phyloP scores from a whole-genome alignment of 2,329 filamentous ascomycete species.

The Scedosporium dehoogii region DNA sequence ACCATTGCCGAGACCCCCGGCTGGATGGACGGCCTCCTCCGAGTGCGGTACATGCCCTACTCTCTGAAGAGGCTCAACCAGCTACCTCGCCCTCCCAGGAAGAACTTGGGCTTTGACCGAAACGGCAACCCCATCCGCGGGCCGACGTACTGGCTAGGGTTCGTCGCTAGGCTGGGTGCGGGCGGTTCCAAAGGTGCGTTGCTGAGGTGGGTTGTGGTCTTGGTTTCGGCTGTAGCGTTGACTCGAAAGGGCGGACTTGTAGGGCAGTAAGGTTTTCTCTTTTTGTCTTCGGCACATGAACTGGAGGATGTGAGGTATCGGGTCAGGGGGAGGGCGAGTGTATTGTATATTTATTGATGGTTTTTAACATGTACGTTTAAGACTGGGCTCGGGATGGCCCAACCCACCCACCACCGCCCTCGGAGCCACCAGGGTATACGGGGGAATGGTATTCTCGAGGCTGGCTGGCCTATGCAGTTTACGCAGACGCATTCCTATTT shows the following conservation, averaged over 20 bases:
- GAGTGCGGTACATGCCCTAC: conserved; percentile 60
- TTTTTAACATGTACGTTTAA: too few relatives aligned
- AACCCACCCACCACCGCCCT: too few relatives aligned
- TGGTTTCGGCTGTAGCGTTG: conserved; percentile 3
- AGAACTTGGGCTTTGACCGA: conserved; percentile 53
- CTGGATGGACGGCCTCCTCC: conserved; percentile 59
- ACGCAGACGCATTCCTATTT: too few relatives aligned
- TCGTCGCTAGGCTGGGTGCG: conserved; percentile 42
- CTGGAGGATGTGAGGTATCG: not conserved
- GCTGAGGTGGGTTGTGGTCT: conserved; percentile 33
- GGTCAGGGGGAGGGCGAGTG: not conserved
- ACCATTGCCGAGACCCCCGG: conserved; percentile 49
- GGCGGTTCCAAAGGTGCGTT: conserved; percentile 38
- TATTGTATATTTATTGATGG: not conserved
- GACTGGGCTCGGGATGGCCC: too few relatives aligned
- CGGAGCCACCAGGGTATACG: too few relatives aligned
- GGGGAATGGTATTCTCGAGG: too few relatives aligned
- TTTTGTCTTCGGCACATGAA: not conserved
- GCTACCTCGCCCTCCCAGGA: conserved; percentile 29
- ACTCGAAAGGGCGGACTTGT: not conserved
- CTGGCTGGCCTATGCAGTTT: too few relatives aligned
- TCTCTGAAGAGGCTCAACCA: conserved; percentile 32
- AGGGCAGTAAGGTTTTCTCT: not conserved
- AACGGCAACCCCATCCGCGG: conserved; percentile 42
- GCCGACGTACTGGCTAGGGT: conserved; percentile 41